These are phyloP conservation scores for Hemisphaericaspora nanyangensis DNA, from an alignment of 805 yeast species.

Conservation along the genomic window DNA sequence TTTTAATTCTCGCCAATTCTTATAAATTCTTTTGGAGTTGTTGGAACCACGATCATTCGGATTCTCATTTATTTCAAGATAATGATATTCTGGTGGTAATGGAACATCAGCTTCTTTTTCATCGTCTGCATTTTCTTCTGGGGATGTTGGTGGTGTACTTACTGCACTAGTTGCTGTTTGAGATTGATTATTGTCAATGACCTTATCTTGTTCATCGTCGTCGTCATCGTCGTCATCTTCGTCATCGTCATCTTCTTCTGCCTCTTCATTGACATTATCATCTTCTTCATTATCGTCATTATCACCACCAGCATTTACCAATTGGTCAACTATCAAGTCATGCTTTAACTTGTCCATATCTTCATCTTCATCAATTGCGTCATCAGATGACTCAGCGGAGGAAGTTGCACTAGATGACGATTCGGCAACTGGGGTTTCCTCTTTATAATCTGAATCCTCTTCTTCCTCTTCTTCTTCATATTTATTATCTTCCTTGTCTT, in stretches of 20 bases:
- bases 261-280: too few species aligned
- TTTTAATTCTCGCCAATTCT: constrained; percentile 64
- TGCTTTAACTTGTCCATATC: constrained; percentile 12
- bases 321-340: constrained; percentile 14
- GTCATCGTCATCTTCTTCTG: constrained; percentile 6
- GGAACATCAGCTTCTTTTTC: constrained; percentile 14
- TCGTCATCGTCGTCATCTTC: constrained; percentile 17
- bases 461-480: constrained; percentile 8
- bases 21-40: constrained; percentile 52
- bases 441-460: constrained; percentile 1
- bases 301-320: constrained; percentile 4
- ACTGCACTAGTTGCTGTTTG: background rate
- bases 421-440: constrained; percentile 4
- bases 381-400: constrained; percentile 5
- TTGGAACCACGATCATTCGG: constrained; percentile 62
- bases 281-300: constrained; percentile 11
- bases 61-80: constrained; percentile 45
- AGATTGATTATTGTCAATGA: constrained; percentile 4
- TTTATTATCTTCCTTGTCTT: constrained; percentile 12
- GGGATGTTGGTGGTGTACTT: constrained; percentile 10
- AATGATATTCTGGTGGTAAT: background rate
- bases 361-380: constrained; percentile 11
- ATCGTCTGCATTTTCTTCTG: constrained; percentile 11
- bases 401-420: constrained; percentile 8
- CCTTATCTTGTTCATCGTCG: constrained; percentile 6